Evolutionary conservation across 768 basidiomycete species (phyloP), one percentile per base, ranked within the genome.

Genomic region (Boletus edulis): DNA sequence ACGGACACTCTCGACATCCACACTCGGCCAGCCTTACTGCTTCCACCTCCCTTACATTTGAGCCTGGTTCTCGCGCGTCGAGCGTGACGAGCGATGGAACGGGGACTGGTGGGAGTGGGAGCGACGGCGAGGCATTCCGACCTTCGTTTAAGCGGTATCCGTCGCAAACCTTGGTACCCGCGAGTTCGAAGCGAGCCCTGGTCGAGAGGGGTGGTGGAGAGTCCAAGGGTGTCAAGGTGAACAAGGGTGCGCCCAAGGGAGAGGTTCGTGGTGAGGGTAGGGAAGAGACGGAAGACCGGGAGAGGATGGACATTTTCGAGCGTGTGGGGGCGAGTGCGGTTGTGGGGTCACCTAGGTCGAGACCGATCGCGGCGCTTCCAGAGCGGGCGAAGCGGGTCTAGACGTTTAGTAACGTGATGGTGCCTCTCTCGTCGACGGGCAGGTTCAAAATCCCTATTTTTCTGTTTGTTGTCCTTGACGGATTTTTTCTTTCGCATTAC

Each of bases 141-240:
- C 89, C 89, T 12, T 77, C 83, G 29, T 89, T 88, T 64, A 91
- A 91, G 75, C 75, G 89, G 43, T 67, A 87, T 37, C 82, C 89
- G 2, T 87, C 85, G 45, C 86, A 87, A 72, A 86, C 86, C 11
- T 70, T 91, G n/a, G 87, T 78, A 2, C 85, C 86, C 3, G 72
- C 72, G 35, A 76, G 76, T 57, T 58, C 78, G 46, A 90, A 91
- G 67, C 72, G 83, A 48, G 75, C 75, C 49, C 62, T 77, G 63
- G 67, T 83, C 12, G 65, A 73, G 49, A 68, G 72, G 12, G 43
- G 54, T 1, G 17, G 66, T n/a, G 56, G 55, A 9, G 58, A 24
- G 12, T 65, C 71, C 3, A 55, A 49, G 40, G 48, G 62, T 0
- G 46, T 65, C 20, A 55, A 50, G 27, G 24, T 52, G 20, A 32